phyloP scores from a whole-genome alignment of 192 early-diverging fungal species.

The Cetraspora pellucida region DNA sequence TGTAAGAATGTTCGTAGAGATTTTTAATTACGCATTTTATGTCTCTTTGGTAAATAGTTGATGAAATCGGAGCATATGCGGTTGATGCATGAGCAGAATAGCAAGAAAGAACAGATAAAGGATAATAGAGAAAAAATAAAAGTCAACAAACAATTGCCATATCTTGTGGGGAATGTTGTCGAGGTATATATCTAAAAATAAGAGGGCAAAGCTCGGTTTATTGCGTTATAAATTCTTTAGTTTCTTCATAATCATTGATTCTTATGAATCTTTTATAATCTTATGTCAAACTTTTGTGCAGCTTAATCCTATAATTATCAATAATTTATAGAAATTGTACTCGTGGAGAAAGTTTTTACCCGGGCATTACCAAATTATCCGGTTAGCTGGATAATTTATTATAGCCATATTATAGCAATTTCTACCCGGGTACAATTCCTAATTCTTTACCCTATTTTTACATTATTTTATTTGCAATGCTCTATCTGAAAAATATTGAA shows the following conservation, averaged over 20 bases:
- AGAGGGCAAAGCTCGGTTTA: too few species aligned
- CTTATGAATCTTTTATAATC: neutral
- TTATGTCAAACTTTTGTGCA: too few species aligned
- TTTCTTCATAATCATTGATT: too few species aligned
- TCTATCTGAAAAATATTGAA: too few species aligned
- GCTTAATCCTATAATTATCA: too few species aligned
- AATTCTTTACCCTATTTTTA: constrained; percentile 35
- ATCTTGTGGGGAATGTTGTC: constrained; percentile 94
- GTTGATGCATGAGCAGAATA: constrained; percentile 85
- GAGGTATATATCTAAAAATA: constrained; percentile 63
- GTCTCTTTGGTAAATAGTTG: constrained; percentile 51
- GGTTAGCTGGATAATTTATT: too few species aligned
- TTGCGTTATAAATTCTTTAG: too few species aligned
- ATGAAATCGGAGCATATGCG: constrained; percentile 91
- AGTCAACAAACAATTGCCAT: constrained; percentile 96
- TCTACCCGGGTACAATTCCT: too few species aligned
- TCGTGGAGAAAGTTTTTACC: too few species aligned
- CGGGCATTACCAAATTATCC: too few species aligned
- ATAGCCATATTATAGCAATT: too few species aligned
- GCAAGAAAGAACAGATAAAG: constrained; percentile 91
- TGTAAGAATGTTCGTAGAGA: neutral
- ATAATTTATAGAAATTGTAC: too few species aligned
- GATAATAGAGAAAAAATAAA: constrained; percentile 99
- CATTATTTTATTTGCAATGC: neutral
- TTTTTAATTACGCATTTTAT: neutral